A percentile compares a stretch with the other conserved stretches of the same genome.
These are phyloP conservation scores for Astragalus glycyphyllos DNA, from an alignment of 306 rosid genomes.

Conservation along the genomic window DNA sequence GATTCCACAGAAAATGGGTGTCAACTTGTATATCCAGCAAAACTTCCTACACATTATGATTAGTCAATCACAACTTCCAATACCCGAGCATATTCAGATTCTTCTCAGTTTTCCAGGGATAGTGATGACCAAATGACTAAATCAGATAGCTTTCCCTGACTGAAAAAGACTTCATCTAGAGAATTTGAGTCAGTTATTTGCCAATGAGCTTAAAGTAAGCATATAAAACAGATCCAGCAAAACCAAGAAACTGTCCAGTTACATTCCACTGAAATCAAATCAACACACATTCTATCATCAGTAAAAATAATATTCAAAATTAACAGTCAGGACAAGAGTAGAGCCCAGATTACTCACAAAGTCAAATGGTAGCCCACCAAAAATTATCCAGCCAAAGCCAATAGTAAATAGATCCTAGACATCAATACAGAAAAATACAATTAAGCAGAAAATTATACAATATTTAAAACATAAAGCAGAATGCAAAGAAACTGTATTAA, in stretches of 20 bases:
- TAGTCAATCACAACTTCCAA: slow-evolving; percentile 32
- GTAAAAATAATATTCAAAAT: slow-evolving; percentile 13
- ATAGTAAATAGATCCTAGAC: slow-evolving; percentile 85
- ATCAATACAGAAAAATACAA: slow-evolving; percentile 30
- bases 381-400: slow-evolving; percentile 89
- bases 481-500: too few relatives aligned
- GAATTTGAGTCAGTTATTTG: slow-evolving; percentile 49
- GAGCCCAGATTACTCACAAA: slow-evolving; percentile 47
- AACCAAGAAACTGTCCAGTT: slow-evolving; percentile 80
- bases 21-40: slow-evolving; percentile 38
- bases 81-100: slow-evolving; percentile 29
- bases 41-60: slow-evolving; percentile 37
- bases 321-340: slow-evolving; percentile 27
- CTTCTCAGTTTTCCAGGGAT: slow-evolving; percentile 29
- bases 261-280: slow-evolving; percentile 74
- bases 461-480: not conserved
- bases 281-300: slow-evolving; percentile 21
- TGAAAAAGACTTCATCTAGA: slow-evolving; percentile 32
- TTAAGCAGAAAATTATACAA: slow-evolving; percentile 10
- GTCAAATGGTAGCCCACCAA: slow-evolving; percentile 90
- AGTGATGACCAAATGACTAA: slow-evolving; percentile 6
- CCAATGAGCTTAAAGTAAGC: slow-evolving; percentile 88
- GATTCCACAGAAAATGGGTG: slow-evolving; percentile 34
- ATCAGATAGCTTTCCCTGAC: slow-evolving; percentile 37
- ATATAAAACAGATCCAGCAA: slow-evolving; percentile 82